Base-by-base conservation (phyloP, 75 land plant species). In the Larix kaempferi region DNA sequence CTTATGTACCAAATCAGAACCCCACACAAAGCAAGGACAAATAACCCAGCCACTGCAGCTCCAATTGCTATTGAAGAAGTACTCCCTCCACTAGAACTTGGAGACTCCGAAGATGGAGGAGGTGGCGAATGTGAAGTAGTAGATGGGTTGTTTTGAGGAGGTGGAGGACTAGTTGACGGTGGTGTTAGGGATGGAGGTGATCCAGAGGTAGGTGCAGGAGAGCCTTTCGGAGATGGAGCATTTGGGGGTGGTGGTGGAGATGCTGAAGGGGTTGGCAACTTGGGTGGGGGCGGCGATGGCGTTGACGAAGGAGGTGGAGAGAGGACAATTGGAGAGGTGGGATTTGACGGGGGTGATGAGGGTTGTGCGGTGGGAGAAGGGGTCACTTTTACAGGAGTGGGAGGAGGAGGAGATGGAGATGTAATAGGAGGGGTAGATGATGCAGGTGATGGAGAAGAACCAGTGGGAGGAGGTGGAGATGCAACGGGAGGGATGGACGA, bases 1-100 rank as follows among this genome's bases (percentile, higher is more conserved):
- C 73, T 69, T 41, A 69, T n/a, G 72, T 39, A 41, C 23, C 73
- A 41, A 39, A 69, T 21, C 73, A 69, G 54, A n/a, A 41, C 54
- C 25, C 26, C 73, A 41, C 39, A 19, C 19, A 69, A 41, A 37
- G 25, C 73, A 21, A 69, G 49, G 13, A 41, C 25, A 69, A 69
- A 54, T 11, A 69, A 41, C 25, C 10, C 73, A 41, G 49, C 73
- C 54, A 41, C 73, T 39, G 73, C 49, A 69, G 10, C n/a, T 69
- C 73, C 73, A 41, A 69, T 41, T 35, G 41, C 73, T 69, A 44
- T 44, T 39, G 49, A 21, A 21, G 72, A 21, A 69, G 0, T 22
- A 69, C 49, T 17, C 49, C 25, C 73, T 69, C 39, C 6, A 19
- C 49, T 41, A 35, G 72, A 41, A 69, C 5, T 16, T 15, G 12